Evolutionary conservation across 1,284 basidiomycete genomes (phyloP).

Genomic region (Fomitiporia mediterranea): DNA sequence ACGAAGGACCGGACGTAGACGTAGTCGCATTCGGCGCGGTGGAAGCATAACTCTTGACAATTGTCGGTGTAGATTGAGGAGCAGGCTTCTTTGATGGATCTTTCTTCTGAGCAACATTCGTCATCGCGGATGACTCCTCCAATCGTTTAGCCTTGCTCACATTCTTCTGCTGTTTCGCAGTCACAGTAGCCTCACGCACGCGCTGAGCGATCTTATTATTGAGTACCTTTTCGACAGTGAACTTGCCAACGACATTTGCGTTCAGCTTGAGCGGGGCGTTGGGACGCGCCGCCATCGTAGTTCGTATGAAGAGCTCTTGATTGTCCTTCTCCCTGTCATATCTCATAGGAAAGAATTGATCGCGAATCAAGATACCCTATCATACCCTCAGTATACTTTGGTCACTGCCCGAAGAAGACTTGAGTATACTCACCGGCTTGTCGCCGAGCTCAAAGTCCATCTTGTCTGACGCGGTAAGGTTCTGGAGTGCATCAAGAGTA

Average conservation of each 20-base stretch:
- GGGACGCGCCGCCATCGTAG: slow-evolving; percentile 49
- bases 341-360: slow-evolving; percentile 55
- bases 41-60: slow-evolving; percentile 25
- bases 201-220: slow-evolving; percentile 46
- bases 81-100: slow-evolving; percentile 26
- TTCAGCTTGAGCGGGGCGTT: slow-evolving; percentile 64
- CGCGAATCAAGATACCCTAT: slow-evolving; percentile 63
- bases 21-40: slow-evolving; percentile 12
- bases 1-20: background rate
- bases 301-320: slow-evolving; percentile 68
- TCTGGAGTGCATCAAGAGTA: slow-evolving; percentile 59
- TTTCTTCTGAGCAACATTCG: slow-evolving; percentile 27
- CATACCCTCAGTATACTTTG: background rate
- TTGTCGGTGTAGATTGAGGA: slow-evolving; percentile 16
- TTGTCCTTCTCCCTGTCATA: slow-evolving; percentile 46
- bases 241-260: slow-evolving; percentile 64
- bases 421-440: slow-evolving; percentile 41
- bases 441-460: slow-evolving; percentile 59
- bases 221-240: slow-evolving; percentile 57
- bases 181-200: slow-evolving; percentile 51
- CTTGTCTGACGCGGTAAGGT: slow-evolving; percentile 39
- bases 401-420: background rate
- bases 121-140: slow-evolving; percentile 33
- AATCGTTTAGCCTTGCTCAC: slow-evolving; percentile 51
- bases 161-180: slow-evolving; percentile 51